Conservation (phyloP, 139 green algal species). For the Closterium sp. region DNA sequence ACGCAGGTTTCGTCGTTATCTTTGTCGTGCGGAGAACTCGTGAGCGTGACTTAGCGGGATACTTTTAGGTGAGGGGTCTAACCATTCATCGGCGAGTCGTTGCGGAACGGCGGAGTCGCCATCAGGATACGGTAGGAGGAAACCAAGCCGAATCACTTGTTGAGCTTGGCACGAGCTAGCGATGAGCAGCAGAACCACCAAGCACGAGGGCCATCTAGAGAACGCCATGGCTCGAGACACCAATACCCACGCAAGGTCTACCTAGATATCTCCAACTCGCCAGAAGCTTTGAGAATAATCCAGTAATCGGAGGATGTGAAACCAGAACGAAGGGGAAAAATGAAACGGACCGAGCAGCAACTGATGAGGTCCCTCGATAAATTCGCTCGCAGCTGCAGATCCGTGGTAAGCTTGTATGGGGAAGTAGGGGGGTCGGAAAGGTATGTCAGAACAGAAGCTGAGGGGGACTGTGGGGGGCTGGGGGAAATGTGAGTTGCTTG, state of each 20-base stretch:
- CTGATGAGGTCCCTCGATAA: neutral
- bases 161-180: neutral
- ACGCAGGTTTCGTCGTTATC: neutral
- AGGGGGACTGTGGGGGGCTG: no score
- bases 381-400: no score
- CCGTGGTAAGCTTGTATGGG: no score
- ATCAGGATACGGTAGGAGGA: conserved; percentile 21
- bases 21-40: neutral
- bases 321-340: neutral
- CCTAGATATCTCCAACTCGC: neutral
- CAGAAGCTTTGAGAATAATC: neutral
- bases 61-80: neutral
- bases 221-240: neutral
- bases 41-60: neutral
- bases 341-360: neutral
- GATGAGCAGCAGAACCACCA: neutral
- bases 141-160: conserved; percentile 9
- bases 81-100: conserved; percentile 20
- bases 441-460: no score
- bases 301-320: neutral
- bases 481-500: neutral
- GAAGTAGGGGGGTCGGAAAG: no score
- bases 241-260: neutral
- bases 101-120: conserved; percentile 18
- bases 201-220: neutral